Evolutionary conservation across 192 early-diverging fungal genomes (phyloP), one percentile per base, ranked within the genome.

Genomic region (Backusella sp.): DNA sequence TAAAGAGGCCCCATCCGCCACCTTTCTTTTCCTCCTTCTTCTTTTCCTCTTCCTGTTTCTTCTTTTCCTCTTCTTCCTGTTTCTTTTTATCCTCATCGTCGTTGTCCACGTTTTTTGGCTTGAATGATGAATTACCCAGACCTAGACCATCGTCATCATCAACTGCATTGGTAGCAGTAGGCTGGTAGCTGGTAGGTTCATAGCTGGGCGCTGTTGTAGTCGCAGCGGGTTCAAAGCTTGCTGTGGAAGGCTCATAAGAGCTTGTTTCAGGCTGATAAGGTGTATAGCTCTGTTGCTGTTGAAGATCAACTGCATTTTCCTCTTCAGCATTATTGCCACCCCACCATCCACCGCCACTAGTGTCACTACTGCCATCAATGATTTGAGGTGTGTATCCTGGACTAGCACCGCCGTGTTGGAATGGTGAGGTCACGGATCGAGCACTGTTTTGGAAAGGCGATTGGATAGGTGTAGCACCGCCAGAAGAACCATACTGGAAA

Each of bases 81-180:
- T 32, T 35, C 23, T 73, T 37, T 1, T 67, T 56, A 2, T 66
- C 37, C 17, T 39, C 68, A 19, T 28, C 67, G 3, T 37, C 14
- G 15, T 23, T 67, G 19, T 78, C 79, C 12, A 73, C 41, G 19
- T 44, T 59, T 52, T 77, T 76, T 17, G 68, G 23, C 30, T 77
- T 87, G 34, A 77, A 68, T 15, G 82, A 72, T 56, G 69, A 84
- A 77, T 91, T 91, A 23, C 90, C 90, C 46, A 91, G 77, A 39
- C 90, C 90, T 32, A 91, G 79, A 74, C 86, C 87, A 68, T 90
- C 92, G 23, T 90, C 85, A 17, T 84, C 83, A 23, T 78, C 37
- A 73, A 71, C 5, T 11, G 21, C 30, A 17, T 11, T 30, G 42
- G 52, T 28, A 36, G 73, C 77, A 21, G 70, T 59, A 66, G 76